Percentiles rank a stretch among this genome's conserved stretches.
phyloP scores from a whole-genome alignment of 1,284 basidiomycete species.

The Malassezia equina region DNA sequence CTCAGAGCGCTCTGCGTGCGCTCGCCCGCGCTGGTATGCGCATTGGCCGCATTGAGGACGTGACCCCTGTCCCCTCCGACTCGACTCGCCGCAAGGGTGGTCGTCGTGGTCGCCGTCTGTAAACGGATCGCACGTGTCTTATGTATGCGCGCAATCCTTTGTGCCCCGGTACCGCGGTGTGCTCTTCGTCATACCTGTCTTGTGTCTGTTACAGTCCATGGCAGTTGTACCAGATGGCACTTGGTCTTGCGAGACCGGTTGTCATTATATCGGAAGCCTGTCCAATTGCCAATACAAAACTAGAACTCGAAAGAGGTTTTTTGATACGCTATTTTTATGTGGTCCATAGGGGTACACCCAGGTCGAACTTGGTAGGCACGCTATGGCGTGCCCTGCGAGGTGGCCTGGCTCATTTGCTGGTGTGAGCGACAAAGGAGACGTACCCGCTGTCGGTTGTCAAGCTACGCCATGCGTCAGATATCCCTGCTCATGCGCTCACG shows the following conservation, averaged over 20 bases:
- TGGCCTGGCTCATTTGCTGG: neutral
- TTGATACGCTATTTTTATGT: conserved; percentile 5
- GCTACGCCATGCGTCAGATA: conserved; percentile 53
- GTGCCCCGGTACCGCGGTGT: neutral
- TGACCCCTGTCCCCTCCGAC: conserved; percentile 93
- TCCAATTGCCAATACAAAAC: conserved; percentile 17
- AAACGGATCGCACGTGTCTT: conserved; percentile 22
- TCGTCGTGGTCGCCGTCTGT: conserved; percentile 97
- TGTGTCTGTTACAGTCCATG: conserved; percentile 2
- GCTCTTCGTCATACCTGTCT: neutral
- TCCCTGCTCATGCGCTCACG: conserved; percentile 34
- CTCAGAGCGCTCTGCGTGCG: conserved; percentile 93
- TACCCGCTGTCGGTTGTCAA: conserved; percentile 96
- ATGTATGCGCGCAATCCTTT: neutral
- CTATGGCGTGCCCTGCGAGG: neutral
- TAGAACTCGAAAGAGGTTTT: conserved; percentile 10
- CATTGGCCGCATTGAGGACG: conserved; percentile 84
- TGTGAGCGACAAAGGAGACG: conserved; percentile 62
- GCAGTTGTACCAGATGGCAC: conserved; percentile 8
- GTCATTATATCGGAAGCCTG: conserved; percentile 11
- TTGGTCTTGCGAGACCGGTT: conserved; percentile 1
- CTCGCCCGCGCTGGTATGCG: conserved; percentile 97
- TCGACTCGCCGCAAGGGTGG: conserved; percentile 98
- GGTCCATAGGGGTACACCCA: neutral
- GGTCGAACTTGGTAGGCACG: too few relatives aligned